phyloP scores from a whole-genome alignment of 2,329 filamentous ascomycete genomes.

The Podosphaera fusca region DNA sequence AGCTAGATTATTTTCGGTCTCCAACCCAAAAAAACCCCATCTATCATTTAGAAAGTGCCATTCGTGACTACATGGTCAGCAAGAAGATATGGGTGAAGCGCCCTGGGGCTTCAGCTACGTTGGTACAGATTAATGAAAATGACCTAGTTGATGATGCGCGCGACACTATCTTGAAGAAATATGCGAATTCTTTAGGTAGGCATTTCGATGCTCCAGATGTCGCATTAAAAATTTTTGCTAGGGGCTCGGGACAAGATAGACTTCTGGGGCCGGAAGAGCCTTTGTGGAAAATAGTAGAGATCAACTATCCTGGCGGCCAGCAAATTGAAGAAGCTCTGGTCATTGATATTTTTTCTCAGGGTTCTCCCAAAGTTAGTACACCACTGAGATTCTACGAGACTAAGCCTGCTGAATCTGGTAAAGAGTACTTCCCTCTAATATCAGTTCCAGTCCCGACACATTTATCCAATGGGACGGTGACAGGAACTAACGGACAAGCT shows the following conservation, averaged over 20 bases:
- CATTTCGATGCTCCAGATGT: slow-evolving; percentile 84
- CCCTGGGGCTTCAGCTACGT: slow-evolving; percentile 62
- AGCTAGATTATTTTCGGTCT: not conserved
- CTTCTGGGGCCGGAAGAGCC: slow-evolving; percentile 67
- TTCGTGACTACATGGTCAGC: slow-evolving; percentile 26
- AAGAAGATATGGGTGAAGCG: slow-evolving; percentile 92
- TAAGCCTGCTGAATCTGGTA: slow-evolving; percentile 42
- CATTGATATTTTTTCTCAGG: slow-evolving; percentile 60
- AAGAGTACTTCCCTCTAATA: slow-evolving; percentile 68
- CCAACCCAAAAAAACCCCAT: not conserved
- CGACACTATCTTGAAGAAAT: slow-evolving; percentile 80
- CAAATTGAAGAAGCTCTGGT: slow-evolving; percentile 70
- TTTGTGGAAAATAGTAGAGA: slow-evolving; percentile 54
- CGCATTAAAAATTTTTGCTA: slow-evolving; percentile 50
- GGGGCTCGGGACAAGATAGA: slow-evolving; percentile 43
- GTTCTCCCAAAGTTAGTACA: slow-evolving; percentile 64
- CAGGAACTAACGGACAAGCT: slow-evolving; percentile 9
- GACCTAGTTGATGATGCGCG: slow-evolving; percentile 88
- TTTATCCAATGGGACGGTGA: slow-evolving; percentile 12
- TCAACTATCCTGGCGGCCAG: slow-evolving; percentile 71
- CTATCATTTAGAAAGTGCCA: not conserved
- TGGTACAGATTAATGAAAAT: slow-evolving; percentile 66
- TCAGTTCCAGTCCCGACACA: slow-evolving; percentile 18
- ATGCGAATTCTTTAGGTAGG: slow-evolving; percentile 73
- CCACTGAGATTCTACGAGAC: slow-evolving; percentile 31